Evolutionary conservation across 805 yeast genomes (phyloP).

Genomic region (Candida andamanensis): DNA sequence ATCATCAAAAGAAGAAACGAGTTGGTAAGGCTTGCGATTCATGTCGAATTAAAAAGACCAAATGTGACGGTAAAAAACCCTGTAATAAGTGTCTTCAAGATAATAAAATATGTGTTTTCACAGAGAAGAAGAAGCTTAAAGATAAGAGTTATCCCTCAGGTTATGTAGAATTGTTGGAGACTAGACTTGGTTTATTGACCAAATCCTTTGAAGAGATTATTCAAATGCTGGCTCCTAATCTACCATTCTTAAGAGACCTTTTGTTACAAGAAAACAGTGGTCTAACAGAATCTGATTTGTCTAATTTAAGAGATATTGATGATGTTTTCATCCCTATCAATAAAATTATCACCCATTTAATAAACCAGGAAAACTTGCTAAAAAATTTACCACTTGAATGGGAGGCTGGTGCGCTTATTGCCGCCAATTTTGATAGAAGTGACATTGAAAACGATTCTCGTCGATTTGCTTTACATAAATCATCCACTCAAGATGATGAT

Average conservation of each 20-base stretch:
- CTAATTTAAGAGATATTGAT: slow-evolving; percentile 2
- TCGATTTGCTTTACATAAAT: slow-evolving; percentile 31
- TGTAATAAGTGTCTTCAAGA: slow-evolving; percentile 52
- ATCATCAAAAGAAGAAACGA: slow-evolving; percentile 39
- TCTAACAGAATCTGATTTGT: neutral
- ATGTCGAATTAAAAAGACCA: slow-evolving; percentile 58
- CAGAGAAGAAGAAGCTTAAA: slow-evolving; percentile 48
- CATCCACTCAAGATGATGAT: neutral
- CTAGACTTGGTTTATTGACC: slow-evolving; percentile 49
- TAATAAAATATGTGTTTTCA: slow-evolving; percentile 55
- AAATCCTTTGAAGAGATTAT: slow-evolving; percentile 43
- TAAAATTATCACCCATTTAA: slow-evolving; percentile 40
- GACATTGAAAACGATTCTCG: slow-evolving; percentile 22
- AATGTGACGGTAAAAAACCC: slow-evolving; percentile 60
- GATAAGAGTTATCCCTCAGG: slow-evolving; percentile 57
- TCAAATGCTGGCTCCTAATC: slow-evolving; percentile 23
- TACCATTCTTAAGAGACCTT: slow-evolving; percentile 14
- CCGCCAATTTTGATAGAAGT: slow-evolving; percentile 28
- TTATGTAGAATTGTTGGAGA: slow-evolving; percentile 59
- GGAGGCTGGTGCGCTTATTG: slow-evolving; percentile 41
- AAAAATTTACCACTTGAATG: slow-evolving; percentile 39
- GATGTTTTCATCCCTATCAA: slow-evolving; percentile 38
- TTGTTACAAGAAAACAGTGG: slow-evolving; percentile 3
- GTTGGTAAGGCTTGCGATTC: slow-evolving; percentile 64
- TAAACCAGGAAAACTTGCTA: slow-evolving; percentile 35